Evolutionary conservation across 768 basidiomycete species (phyloP).

Genomic region (Auricularia heimuer): DNA sequence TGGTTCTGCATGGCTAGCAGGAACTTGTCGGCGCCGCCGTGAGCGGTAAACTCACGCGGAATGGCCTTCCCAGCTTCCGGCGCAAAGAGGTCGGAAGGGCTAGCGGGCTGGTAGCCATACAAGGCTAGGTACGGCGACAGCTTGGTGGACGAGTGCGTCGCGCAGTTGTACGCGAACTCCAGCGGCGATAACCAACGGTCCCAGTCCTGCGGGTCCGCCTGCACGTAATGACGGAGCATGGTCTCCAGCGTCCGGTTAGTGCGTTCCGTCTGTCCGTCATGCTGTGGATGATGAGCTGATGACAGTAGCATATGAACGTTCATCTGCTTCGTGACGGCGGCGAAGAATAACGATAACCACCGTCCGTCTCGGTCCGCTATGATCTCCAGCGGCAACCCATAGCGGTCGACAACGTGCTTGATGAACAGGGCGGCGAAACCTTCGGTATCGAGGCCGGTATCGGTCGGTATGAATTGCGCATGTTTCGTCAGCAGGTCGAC

Average conservation of each 20-base stretch:
- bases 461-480: constrained; percentile 11
- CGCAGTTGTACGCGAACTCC: constrained; percentile 23
- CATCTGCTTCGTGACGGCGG: background rate
- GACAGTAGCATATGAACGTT: constrained; percentile 2
- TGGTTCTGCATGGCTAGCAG: background rate
- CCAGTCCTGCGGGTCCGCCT: constrained; percentile 19
- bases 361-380: constrained; percentile 7
- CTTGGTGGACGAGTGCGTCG: constrained; percentile 18
- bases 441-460: background rate
- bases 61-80: background rate
- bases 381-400: constrained; percentile 7
- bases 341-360: constrained; percentile 9
- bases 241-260: constrained; percentile 21
- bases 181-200: constrained; percentile 14
- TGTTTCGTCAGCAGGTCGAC: constrained; percentile 14
- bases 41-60: background rate
- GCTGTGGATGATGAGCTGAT: constrained; percentile 18
- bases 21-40: background rate
- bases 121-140: constrained; percentile 21
- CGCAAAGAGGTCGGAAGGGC: constrained; percentile 2
- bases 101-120: constrained; percentile 16
- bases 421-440: constrained; percentile 8
- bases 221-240: constrained; percentile 22
- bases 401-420: constrained; percentile 8
- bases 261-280: constrained; percentile 24